Conservation (phyloP, 2,329 filamentous ascomycete genomes). For the Monilinia fructicola region DNA sequence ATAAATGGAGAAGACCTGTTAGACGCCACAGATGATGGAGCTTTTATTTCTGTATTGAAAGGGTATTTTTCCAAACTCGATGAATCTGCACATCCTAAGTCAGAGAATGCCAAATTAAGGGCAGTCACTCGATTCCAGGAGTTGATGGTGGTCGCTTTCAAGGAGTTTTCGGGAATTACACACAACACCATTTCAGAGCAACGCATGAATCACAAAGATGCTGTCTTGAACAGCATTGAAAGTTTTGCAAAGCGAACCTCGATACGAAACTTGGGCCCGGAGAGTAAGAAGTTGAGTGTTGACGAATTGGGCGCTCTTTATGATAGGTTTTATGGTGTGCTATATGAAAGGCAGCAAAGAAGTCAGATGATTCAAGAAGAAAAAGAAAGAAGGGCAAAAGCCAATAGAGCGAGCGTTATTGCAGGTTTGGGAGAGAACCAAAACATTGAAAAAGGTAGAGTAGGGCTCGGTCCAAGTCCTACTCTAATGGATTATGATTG, state of each 20-base stretch:
- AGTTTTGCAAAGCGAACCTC: constrained; percentile 96
- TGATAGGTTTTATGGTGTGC: constrained; percentile 86
- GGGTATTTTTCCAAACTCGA: constrained; percentile 90
- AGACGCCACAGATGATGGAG: constrained; percentile 89
- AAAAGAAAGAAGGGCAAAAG: constrained; percentile 63
- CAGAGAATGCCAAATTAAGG: constrained; percentile 89
- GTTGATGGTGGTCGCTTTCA: constrained; percentile 98
- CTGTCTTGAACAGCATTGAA: constrained; percentile 92
- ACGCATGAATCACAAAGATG: constrained; percentile 88
- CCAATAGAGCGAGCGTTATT: constrained; percentile 55
- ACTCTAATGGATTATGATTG: constrained; percentile 97
- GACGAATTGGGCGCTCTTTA: constrained; percentile 90
- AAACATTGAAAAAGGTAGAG: constrained; percentile 76
- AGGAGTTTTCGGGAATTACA: constrained; percentile 94
- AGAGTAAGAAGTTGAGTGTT: constrained; percentile 84
- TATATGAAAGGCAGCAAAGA: constrained; percentile 89
- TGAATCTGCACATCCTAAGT: constrained; percentile 93
- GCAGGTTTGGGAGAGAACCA: constrained; percentile 44
- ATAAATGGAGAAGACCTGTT: constrained; percentile 96
- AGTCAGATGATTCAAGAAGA: constrained; percentile 76
- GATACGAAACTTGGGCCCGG: constrained; percentile 90
- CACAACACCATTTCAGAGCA: constrained; percentile 89
- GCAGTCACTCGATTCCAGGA: constrained; percentile 96
- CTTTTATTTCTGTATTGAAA: constrained; percentile 95
- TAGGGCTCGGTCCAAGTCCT: constrained; percentile 84